phyloP scores from a whole-genome alignment of 148 eudicot genomes.

The Nyssa sinensis region DNA sequence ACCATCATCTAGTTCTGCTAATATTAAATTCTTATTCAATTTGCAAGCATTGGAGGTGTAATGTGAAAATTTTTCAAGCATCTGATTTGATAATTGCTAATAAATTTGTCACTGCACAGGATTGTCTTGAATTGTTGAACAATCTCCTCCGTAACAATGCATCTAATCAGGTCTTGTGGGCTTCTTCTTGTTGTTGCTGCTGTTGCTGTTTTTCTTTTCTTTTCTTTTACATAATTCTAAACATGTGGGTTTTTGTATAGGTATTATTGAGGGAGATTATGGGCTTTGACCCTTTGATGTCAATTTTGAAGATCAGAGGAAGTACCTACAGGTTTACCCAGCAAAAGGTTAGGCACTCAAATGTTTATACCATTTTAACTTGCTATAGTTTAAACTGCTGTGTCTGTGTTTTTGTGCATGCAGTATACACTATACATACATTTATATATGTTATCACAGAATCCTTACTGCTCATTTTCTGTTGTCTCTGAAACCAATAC shows the following conservation, averaged over 20 bases:
- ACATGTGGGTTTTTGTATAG: conserved; percentile 35
- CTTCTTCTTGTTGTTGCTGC: conserved; percentile 7
- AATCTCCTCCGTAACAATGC: conserved; percentile 76
- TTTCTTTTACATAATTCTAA: conserved; percentile 16
- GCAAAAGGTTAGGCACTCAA: conserved; percentile 74
- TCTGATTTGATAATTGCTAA: conserved; percentile 8
- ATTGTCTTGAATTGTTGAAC: conserved; percentile 88
- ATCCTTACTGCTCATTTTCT: conserved; percentile 34
- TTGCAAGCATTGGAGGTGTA: background rate
- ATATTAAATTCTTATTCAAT: background rate
- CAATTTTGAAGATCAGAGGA: conserved; percentile 84
- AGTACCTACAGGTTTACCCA: conserved; percentile 76
- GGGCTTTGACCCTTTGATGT: conserved; percentile 83
- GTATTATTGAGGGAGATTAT: conserved; percentile 89
- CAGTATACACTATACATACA: conserved; percentile 2
- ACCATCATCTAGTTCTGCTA: background rate
- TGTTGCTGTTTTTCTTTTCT: background rate
- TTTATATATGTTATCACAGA: background rate
- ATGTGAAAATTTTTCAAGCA: background rate
- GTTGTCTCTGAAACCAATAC: conserved; percentile 25
- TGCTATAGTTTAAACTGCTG: conserved; percentile 1
- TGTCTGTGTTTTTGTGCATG: background rate
- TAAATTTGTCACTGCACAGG: conserved; percentile 50
- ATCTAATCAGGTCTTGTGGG: conserved; percentile 73
- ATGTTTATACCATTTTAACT: conserved; percentile 3